These are phyloP conservation scores for Jamesozyma piceae DNA, from an alignment of 805 yeast species.

Conservation along the genomic window DNA sequence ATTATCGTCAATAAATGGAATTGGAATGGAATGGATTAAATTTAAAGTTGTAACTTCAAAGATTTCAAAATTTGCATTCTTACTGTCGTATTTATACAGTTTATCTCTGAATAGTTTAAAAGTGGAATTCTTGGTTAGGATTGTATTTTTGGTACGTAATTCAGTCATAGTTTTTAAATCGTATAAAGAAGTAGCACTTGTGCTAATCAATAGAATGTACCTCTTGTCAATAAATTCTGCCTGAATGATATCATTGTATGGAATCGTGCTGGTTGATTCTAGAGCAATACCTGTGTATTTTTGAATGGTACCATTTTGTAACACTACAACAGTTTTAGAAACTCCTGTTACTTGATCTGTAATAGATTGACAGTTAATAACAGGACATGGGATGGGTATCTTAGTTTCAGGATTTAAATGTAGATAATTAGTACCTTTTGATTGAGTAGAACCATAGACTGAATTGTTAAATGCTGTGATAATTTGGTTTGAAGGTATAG, in stretches of 20 bases:
- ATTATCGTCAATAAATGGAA: constrained; percentile 20
- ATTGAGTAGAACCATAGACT: constrained; percentile 6
- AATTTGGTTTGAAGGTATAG: constrained; percentile 29
- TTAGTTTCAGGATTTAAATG: constrained; percentile 6
- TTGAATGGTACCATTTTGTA: constrained; percentile 26
- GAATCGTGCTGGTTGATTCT: constrained; percentile 2
- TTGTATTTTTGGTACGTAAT: constrained; percentile 6
- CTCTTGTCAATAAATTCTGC: constrained; percentile 8
- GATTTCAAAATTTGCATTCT: constrained; percentile 3
- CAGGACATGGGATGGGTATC: constrained; percentile 4
- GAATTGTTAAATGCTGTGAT: constrained; percentile 26
- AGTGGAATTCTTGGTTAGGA: background rate
- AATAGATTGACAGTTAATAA: constrained; percentile 4
- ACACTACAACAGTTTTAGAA: constrained; percentile 14
- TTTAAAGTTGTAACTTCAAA: constrained; percentile 8
- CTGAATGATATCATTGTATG: constrained; percentile 7
- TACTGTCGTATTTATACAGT: constrained; percentile 5
- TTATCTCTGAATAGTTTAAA: constrained; percentile 6
- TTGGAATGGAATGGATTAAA: constrained; percentile 6
- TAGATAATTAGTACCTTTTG: constrained; percentile 4
- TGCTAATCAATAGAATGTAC: constrained; percentile 5
- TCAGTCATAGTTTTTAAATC: constrained; percentile 8
- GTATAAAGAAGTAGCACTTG: constrained; percentile 5
- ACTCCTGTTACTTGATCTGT: constrained; percentile 6
- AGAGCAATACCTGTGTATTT: constrained; percentile 12